Evolutionary conservation across 139 green algal genomes (phyloP).

Genomic region (Pseudopediastrum boryanum): DNA sequence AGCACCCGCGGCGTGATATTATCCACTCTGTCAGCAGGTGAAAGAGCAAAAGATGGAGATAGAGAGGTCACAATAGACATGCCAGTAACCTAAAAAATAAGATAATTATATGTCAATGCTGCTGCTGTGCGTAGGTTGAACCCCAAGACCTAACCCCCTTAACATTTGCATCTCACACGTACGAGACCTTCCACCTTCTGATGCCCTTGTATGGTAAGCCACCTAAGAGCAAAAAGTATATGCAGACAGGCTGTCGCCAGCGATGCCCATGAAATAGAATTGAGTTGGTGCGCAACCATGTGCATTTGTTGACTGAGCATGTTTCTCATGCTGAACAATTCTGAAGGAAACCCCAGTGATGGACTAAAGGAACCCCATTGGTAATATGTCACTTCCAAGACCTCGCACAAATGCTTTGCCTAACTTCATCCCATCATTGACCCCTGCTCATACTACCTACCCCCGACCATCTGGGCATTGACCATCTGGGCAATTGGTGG

Average conservation of each 20-base stretch:
- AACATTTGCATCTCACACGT: slow-evolving; percentile 55
- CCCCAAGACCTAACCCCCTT: slow-evolving; percentile 45
- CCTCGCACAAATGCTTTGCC: no score
- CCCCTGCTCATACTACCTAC: no score
- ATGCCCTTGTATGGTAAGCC: slow-evolving; percentile 65
- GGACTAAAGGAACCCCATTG: background rate
- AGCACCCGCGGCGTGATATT: background rate
- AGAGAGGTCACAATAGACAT: background rate
- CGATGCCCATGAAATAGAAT: background rate
- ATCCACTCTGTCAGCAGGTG: background rate
- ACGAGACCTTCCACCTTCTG: slow-evolving; percentile 63
- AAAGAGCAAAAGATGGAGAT: background rate
- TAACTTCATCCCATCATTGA: no score
- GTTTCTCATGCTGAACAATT: background rate
- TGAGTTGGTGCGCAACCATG: no score
- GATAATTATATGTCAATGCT: background rate
- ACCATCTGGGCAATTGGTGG: no score
- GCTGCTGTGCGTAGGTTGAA: slow-evolving; percentile 23
- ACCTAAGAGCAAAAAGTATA: no score
- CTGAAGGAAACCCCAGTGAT: background rate
- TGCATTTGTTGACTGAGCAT: background rate
- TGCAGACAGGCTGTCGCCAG: background rate
- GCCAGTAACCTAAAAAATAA: background rate
- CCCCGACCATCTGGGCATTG: no score
- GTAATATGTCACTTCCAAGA: background rate